Conservation (phyloP, 2,329 filamentous ascomycete species). For the Eurotiales sp. region DNA sequence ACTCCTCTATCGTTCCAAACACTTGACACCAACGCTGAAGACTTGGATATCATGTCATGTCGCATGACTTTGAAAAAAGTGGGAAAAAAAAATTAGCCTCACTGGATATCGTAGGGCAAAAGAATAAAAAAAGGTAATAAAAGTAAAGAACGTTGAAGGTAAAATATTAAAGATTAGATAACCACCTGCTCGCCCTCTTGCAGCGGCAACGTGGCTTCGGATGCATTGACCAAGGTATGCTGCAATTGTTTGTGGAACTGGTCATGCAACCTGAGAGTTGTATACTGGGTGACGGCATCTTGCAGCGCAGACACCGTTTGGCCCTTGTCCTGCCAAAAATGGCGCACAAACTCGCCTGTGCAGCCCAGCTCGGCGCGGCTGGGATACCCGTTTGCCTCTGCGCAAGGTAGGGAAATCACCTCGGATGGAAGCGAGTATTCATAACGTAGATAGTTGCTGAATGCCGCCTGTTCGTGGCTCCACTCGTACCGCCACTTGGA, state of each 20-base stretch:
- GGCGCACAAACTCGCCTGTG: conserved; percentile 12
- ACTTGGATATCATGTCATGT: neutral
- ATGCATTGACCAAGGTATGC: conserved; percentile 10
- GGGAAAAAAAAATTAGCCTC: no score
- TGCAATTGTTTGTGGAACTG: conserved; percentile 11
- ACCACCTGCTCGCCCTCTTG: conserved; percentile 4
- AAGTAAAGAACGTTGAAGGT: no score
- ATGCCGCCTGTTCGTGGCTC: conserved; percentile 15
- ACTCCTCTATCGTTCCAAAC: conserved; percentile 6
- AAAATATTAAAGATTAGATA: neutral
- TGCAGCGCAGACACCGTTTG: conserved; percentile 3
- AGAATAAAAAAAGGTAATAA: neutral
- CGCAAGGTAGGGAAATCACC: conserved; percentile 8
- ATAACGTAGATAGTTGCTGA: conserved; percentile 14
- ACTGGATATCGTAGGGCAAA: neutral
- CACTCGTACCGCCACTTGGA: conserved; percentile 14
- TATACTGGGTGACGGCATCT: conserved; percentile 11
- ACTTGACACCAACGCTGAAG: neutral
- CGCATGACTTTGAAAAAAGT: neutral
- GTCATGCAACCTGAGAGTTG: conserved; percentile 11
- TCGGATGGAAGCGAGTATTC: conserved; percentile 6
- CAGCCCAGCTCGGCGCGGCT: conserved; percentile 3
- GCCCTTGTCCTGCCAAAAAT: conserved; percentile 12
- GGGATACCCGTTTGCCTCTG: conserved; percentile 13
- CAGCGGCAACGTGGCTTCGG: conserved; percentile 6